Evolutionary conservation across 176 grass and related monocot species (phyloP), one percentile per base, ranked within the genome.

Genomic region (Lolium multiflorum): DNA sequence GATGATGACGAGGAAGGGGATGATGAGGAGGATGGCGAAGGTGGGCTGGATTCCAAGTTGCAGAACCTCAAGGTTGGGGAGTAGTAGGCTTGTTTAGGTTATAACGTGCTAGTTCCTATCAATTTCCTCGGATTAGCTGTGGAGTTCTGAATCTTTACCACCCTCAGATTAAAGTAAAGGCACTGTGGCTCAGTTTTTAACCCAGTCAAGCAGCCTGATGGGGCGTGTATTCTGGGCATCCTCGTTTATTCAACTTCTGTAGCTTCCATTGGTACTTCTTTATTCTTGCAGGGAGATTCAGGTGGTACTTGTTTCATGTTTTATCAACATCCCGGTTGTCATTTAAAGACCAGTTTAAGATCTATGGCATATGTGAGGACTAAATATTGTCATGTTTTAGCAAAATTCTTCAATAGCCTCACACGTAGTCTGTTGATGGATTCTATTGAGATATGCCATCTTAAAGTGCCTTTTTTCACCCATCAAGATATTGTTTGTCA

Each of bases 41-140:
- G 18, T 8, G 92, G 81, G 21, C 66, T 94, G 9, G 92, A 90
- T 44, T 88, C 60, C 14, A 92, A 89, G 80, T 56, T 97, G 67
- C 85, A 91, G 83, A 66, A 80, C 80, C 68, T 97, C 11, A 90
- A 97, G 47, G 88, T 94, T 37, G 80, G 87, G 83, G 43, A 91
- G n/a, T 86, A 73, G 11, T 88, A 26, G 63, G 7, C 21, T 43
- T 66, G 15, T 73, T 35, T 74, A 43, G 70, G 37, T 69, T 67
- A 55, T 3, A 5, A 65, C 18, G 37, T 64, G 81, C 41, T 86
- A 62, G 58, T 17, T 61, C 15, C 49, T 77, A 41, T 4, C 26
- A 54, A 76, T 75, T 75, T 10, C 38, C 37, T 55, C 7, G 10
- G n/a, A 54, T 56, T 54, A 74, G 57, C 68, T 81, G 41, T 43